Base-by-base conservation (phyloP, 208 protist genomes). In the Crithidia fasciculata region DNA sequence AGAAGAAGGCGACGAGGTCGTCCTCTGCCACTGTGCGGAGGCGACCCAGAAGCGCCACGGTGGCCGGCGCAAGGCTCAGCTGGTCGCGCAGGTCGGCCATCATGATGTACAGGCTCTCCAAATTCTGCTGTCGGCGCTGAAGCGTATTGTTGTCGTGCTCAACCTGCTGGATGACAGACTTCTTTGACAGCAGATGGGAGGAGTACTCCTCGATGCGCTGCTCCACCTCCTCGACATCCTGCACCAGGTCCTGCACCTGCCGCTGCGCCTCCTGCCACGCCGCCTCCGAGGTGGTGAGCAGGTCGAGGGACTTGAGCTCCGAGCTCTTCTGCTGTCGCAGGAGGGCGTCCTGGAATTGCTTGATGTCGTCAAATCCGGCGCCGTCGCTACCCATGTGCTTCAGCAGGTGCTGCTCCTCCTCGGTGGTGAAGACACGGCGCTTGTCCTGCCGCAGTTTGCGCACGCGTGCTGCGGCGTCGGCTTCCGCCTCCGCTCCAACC, bases 141-240 rank as follows among this genome's bases (percentile, higher is more conserved):
- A 95, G 80, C 12, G 80, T 91, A 82, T 92, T 96, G 86, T 89
- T 93, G 59, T 85, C 81, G 73, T 94, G 88, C 70, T 96, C 92
- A 49, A 96, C 92, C 53, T 88, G 80, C 73, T 95, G 82, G 40
- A 96, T 85, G 37, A 90, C 84, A 47, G 71, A 82, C 58, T 91
- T 92, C 64, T 93, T 92, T 39, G 88, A 87, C 3, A 96, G 64
- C 44, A 96, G 84, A 52, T 94, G 81, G 9, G 76, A 65, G 8
- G 92, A 89, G 80, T 93, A 94, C 68, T 80, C 64, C 67, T 87
- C 85, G 60, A 96, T 95, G 58, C 89, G 88, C 37, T 69, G 60
- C 76, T 95, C 88, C 57, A 96, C 67, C 53, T 87, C 84, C 63
- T 92, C 89, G 52, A 96, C 88, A 9, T 94, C 86, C 40, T 76